Base-by-base conservation (phyloP, 768 basidiomycete species). In the Inosperma sp. region DNA sequence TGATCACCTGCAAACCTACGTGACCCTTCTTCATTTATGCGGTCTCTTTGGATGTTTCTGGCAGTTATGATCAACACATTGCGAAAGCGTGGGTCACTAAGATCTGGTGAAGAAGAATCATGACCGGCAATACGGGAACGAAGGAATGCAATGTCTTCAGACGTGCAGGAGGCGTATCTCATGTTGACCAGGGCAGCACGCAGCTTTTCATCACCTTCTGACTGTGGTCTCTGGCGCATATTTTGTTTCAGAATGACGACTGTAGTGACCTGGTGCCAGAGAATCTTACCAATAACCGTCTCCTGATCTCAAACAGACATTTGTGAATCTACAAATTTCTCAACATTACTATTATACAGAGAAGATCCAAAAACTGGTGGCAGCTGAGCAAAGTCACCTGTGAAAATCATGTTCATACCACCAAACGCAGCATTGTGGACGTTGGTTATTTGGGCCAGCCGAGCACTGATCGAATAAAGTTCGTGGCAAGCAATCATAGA, bases 331-430 rank as follows among this genome's bases (percentile, higher is more conserved):
- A 42, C 48, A 27, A 49, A 40, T 23, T 19, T 49, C 7, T n/a
- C 46, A 10, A 57, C 47, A 8, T 17, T 34, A 31, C 30, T 39
- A 54, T 37, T 53, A 25, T 56, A 62, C 14, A 62, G 34, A 7
- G 51, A 30, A 48, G 48, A 29, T 2, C 64, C 63, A 17, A 40
- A 49, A 3, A 57, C 63, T 23, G 68, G 74, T 4, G 71, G 71
- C 0, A 76, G 52, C 37, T 78, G 74, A 2, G 70, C 72, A 65
- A 76, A 74, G 47, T 76, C 74, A n/a, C 73, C 73, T 12, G 73
- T 71, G 50, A 76, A 64, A 16, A 76, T 69, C 37, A 76, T 62
- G 46, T 70, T 71, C 21, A 71, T 62, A 1, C 72, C 71, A 19
- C 71, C 71, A 59, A 69, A 68, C n/a, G 61, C 56, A 3, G 35